These are phyloP conservation scores for Boletus subcaerulescens DNA, from an alignment of 768 basidiomycete genomes.

Conservation along the genomic window DNA sequence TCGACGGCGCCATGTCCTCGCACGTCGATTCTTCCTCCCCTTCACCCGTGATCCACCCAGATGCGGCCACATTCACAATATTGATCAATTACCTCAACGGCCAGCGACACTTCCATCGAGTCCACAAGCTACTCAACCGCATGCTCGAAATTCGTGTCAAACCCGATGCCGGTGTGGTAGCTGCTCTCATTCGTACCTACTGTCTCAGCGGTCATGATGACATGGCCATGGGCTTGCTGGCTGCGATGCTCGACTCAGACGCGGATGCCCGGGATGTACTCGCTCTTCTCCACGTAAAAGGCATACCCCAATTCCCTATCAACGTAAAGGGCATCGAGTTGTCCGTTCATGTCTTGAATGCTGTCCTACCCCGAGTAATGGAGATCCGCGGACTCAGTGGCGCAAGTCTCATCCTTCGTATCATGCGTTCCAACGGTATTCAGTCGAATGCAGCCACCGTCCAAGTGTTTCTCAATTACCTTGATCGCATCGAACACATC, in stretches of 20 bases:
- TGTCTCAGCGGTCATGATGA: constrained; percentile 44
- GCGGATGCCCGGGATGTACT: constrained; percentile 22
- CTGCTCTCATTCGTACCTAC: constrained; percentile 58
- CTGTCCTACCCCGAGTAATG: constrained; percentile 52
- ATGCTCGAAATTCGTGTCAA: constrained; percentile 44
- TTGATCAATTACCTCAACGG: constrained; percentile 55
- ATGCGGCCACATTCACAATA: constrained; percentile 59
- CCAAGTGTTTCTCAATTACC: constrained; percentile 51
- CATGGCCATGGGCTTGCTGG: constrained; percentile 51
- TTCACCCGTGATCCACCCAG: constrained; percentile 36
- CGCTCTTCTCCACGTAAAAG: constrained; percentile 21
- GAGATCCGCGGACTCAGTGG: constrained; percentile 46
- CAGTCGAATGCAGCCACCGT: constrained; percentile 53
- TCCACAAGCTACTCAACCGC: constrained; percentile 44
- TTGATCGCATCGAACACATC: constrained; percentile 42
- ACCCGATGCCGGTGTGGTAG: constrained; percentile 46
- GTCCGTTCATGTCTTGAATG: constrained; percentile 56
- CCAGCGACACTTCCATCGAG: constrained; percentile 42
- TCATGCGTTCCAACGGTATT: constrained; percentile 55
- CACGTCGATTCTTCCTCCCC: not conserved
- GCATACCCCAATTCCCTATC: constrained; percentile 17
- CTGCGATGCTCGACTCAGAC: constrained; percentile 40
- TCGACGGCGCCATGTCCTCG: constrained; percentile 27
- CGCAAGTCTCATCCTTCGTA: constrained; percentile 43
- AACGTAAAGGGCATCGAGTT: constrained; percentile 32